A percentile compares a stretch with the other conserved stretches of the same genome.
These are phyloP conservation scores for Mortierella sp. DNA, from an alignment of 371 early-diverging fungal genomes.

Conservation along the genomic window DNA sequence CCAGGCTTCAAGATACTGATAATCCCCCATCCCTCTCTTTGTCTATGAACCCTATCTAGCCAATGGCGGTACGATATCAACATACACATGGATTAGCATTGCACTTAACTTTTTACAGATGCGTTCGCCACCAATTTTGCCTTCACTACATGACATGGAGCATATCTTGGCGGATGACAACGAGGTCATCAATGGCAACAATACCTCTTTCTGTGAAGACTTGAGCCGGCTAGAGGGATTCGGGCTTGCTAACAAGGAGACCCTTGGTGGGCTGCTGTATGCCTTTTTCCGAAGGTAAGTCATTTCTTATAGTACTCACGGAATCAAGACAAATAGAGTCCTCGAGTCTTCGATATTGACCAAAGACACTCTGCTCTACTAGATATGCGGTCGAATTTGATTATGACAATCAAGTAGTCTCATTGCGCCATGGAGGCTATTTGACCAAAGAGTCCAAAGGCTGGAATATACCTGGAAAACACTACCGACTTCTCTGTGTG, in stretches of 20 bases:
- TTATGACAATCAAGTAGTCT: conserved; percentile 77
- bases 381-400: conserved; percentile 76
- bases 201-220: conserved; percentile 68
- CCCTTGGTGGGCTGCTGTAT: conserved; percentile 79
- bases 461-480: conserved; percentile 70
- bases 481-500: conserved; percentile 74
- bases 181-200: conserved; percentile 21
- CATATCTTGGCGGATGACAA: conserved; percentile 17
- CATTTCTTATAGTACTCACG: too few relatives aligned
- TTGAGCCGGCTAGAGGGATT: conserved; percentile 63
- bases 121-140: conserved; percentile 85
- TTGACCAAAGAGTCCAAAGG: conserved; percentile 79
- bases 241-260: conserved; percentile 70
- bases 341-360: neutral
- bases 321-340: too few relatives aligned
- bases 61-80: conserved; percentile 87
- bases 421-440: conserved; percentile 76
- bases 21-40: neutral
- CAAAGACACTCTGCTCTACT: neutral
- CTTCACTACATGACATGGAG: conserved; percentile 72
- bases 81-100: conserved; percentile 92
- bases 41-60: conserved; percentile 55
- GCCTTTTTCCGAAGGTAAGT: conserved; percentile 73
- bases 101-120: conserved; percentile 85
- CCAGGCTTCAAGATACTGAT: neutral